Evolutionary conservation across 2,329 filamentous ascomycete genomes (phyloP).

Genomic region (Fusarium sambucinum): DNA sequence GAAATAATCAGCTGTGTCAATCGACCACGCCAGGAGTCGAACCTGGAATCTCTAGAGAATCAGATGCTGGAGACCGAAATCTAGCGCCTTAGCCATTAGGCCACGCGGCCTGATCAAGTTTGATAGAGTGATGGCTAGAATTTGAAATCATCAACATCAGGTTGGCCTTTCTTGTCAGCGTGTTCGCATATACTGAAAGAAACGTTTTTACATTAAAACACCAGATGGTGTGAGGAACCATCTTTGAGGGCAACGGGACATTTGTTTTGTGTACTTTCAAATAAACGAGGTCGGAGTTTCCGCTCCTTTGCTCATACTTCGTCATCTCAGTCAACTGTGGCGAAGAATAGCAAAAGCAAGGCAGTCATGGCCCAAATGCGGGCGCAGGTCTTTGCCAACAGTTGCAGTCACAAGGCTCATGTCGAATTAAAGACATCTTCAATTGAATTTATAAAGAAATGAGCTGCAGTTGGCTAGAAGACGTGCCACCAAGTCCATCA

Average conservation of each 20-base stretch:
- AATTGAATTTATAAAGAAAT: neutral
- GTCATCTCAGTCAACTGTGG: neutral
- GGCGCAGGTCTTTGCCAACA: neutral
- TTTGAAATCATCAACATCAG: accelerated
- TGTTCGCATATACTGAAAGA: too few relatives aligned
- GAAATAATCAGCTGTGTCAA: neutral
- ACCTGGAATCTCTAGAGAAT: conserved; percentile 8
- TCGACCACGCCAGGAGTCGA: conserved; percentile 9
- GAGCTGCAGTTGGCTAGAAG: neutral
- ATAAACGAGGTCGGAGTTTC: neutral
- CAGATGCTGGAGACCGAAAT: neutral
- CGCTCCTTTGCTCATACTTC: neutral
- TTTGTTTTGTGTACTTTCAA: neutral
- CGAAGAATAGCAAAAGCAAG: neutral
- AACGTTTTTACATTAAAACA: neutral
- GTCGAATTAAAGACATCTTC: accelerated
- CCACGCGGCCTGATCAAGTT: conserved; percentile 7
- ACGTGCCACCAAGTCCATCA: neutral
- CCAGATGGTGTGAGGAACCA: neutral
- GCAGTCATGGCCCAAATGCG: neutral
- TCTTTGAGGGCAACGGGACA: neutral
- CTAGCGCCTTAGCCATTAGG: conserved; percentile 11
- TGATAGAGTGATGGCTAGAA: accelerated
- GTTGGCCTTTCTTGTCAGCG: too few relatives aligned
- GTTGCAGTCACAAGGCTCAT: neutral